Percentiles rank a stretch among this genome's conserved stretches.
Conservation (phyloP, 1,139 yeast species). For the Kluyveromyces sp. region DNA sequence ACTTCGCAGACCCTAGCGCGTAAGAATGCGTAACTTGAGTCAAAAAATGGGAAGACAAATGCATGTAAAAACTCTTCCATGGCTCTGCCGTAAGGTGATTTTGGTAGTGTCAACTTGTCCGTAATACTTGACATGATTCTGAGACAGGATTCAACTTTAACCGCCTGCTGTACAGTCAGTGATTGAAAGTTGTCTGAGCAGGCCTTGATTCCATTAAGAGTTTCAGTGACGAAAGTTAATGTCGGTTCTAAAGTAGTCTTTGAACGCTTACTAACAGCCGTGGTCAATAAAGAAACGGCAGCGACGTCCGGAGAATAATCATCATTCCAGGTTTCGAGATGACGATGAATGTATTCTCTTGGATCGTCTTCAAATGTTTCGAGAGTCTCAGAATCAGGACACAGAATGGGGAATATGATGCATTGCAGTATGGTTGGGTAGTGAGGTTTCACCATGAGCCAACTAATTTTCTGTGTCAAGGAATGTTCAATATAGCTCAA, state of each 20-base stretch:
- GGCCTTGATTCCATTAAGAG: constrained; percentile 38
- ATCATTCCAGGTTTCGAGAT: constrained; percentile 58
- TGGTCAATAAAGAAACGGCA: constrained; percentile 53
- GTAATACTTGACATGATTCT: constrained; percentile 72
- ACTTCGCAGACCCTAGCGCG: constrained; percentile 83
- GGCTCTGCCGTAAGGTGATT: constrained; percentile 54
- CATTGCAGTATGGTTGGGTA: constrained; percentile 58
- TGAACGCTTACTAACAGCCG: constrained; percentile 61
- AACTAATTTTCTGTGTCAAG: constrained; percentile 58
- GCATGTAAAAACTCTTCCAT: constrained; percentile 63
- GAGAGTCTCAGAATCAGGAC: constrained; percentile 62
- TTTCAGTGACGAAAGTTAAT: constrained; percentile 55
- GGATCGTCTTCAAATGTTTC: constrained; percentile 86
- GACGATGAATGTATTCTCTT: constrained; percentile 77
- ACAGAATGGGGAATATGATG: constrained; percentile 70
- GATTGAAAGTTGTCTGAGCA: constrained; percentile 29
- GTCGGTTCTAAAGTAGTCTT: constrained; percentile 57
- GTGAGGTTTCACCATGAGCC: constrained; percentile 68
- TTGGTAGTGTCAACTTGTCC: constrained; percentile 46
- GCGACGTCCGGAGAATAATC: constrained; percentile 64
- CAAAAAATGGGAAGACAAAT: constrained; percentile 67
- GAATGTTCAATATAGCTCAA: constrained; percentile 67
- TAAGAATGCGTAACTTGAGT: constrained; percentile 61
- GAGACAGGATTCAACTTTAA: constrained; percentile 72
- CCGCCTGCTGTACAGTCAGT: constrained; percentile 53